A percentile compares a stretch with the other conserved stretches of the same genome.
phyloP scores from a whole-genome alignment of 495 filamentous ascomycete genomes.

The Oidiodendron maius region DNA sequence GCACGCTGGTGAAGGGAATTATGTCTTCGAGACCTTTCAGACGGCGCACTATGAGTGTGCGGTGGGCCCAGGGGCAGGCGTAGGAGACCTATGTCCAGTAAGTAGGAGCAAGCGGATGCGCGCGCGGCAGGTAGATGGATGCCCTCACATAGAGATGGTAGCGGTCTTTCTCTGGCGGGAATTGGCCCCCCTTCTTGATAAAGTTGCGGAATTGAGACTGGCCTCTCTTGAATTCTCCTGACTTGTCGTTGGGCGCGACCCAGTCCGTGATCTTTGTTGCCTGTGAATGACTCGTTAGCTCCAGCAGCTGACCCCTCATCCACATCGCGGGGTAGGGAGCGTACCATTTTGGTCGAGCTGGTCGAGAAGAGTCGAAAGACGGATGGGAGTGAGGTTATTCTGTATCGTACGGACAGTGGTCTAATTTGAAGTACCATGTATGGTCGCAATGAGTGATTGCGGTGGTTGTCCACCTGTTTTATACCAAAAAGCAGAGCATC shows the following conservation, averaged over 20 bases:
- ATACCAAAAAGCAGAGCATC: too few species aligned
- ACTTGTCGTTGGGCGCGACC: constrained; percentile 66
- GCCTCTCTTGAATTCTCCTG: constrained; percentile 86
- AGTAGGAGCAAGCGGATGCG: constrained; percentile 21
- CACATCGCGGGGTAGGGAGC: not conserved
- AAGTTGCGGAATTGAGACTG: constrained; percentile 63
- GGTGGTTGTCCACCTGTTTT: too few species aligned
- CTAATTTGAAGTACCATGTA: too few species aligned
- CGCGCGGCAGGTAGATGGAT: constrained; percentile 23
- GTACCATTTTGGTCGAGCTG: constrained; percentile 13
- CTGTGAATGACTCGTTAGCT: not conserved
- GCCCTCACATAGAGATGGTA: constrained; percentile 76
- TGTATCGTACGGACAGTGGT: too few species aligned
- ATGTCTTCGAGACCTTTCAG: constrained; percentile 74
- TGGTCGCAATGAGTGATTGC: too few species aligned
- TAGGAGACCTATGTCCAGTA: constrained; percentile 49
- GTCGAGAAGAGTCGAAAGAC: not conserved
- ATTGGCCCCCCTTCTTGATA: constrained; percentile 56
- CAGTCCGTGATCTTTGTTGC: constrained; percentile 68
- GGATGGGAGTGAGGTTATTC: too few species aligned
- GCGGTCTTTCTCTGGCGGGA: constrained; percentile 66
- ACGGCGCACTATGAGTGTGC: constrained; percentile 66
- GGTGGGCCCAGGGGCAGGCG: constrained; percentile 81
- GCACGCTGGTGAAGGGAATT: constrained; percentile 62
- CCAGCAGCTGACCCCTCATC: not conserved